A percentile compares a stretch with the other conserved stretches of the same genome.
Conservation (phyloP, 2,329 filamentous ascomycete species). For the Alternaria sp. region DNA sequence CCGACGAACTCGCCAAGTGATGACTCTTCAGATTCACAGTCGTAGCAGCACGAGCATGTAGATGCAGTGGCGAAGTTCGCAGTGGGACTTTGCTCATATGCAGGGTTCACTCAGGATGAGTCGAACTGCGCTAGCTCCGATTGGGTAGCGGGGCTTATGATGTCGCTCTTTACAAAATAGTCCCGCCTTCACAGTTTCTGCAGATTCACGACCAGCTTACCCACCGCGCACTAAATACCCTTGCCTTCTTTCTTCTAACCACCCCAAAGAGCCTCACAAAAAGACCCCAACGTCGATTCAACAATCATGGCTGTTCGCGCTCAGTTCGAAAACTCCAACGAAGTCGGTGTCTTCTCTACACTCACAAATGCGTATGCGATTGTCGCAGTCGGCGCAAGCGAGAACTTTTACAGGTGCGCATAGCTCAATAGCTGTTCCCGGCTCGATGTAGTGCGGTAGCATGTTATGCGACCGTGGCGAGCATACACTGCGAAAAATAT, state of each 20-base stretch:
- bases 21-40: slow-evolving; percentile 15
- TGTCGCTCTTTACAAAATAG: slow-evolving; percentile 37
- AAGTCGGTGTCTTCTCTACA: slow-evolving; percentile 95
- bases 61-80: slow-evolving; percentile 3
- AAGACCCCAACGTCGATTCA: slow-evolving; percentile 2
- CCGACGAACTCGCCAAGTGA: neutral
- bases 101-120: slow-evolving; percentile 32
- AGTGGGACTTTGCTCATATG: neutral
- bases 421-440: neutral
- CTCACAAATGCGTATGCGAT: slow-evolving; percentile 98
- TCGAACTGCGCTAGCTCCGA: slow-evolving; percentile 30
- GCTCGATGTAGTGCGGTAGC: neutral
- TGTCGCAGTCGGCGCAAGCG: slow-evolving; percentile 91
- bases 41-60: neutral
- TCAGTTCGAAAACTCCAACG: slow-evolving; percentile 89
- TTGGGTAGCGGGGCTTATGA: slow-evolving; percentile 34
- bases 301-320: slow-evolving; percentile 62
- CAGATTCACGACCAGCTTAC: slow-evolving; percentile 22
- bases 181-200: slow-evolving; percentile 36
- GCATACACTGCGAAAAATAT: neutral
- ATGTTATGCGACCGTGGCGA: neutral
- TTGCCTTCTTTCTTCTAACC: neutral
- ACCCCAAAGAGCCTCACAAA: neutral
- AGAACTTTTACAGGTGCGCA: slow-evolving; percentile 92
- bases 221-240: slow-evolving; percentile 3